A percentile compares a stretch with the other conserved stretches of the same genome.
These are phyloP conservation scores for Schoenoplectus triqueter DNA, from an alignment of 202 grass and related monocot genomes.

Conservation along the genomic window DNA sequence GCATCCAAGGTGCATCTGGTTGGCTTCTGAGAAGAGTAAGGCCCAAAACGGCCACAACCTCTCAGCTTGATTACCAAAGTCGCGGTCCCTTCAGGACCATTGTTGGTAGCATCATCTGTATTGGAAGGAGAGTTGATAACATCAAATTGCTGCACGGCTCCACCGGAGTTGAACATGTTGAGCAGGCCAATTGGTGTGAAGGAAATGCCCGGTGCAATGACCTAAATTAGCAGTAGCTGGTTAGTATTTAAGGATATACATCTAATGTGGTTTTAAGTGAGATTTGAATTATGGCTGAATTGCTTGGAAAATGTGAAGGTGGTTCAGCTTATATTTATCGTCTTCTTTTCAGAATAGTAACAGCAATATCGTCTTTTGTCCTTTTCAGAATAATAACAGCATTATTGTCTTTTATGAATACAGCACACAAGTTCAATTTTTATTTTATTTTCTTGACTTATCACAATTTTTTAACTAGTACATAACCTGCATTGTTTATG, in stretches of 20 bases:
- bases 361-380: not conserved
- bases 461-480: slow-evolving; percentile 3
- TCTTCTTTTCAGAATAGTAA: not conserved
- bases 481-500: not conserved
- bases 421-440: too few relatives aligned
- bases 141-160: slow-evolving; percentile 65
- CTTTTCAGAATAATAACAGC: too few relatives aligned
- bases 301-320: not conserved
- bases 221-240: not conserved
- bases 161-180: slow-evolving; percentile 86
- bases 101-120: not conserved
- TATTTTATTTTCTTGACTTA: too few relatives aligned
- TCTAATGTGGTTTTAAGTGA: not conserved
- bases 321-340: not conserved
- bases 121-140: not conserved
- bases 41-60: slow-evolving; percentile 71
- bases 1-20: slow-evolving; percentile 54
- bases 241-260: not conserved
- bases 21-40: slow-evolving; percentile 64
- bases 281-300: not conserved
- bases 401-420: too few relatives aligned
- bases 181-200: slow-evolving; percentile 68
- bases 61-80: slow-evolving; percentile 51
- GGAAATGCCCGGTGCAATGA: slow-evolving; percentile 8
- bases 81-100: not conserved